Conservation (phyloP, 179 eudicot species). For the Gypsophila paniculata region DNA sequence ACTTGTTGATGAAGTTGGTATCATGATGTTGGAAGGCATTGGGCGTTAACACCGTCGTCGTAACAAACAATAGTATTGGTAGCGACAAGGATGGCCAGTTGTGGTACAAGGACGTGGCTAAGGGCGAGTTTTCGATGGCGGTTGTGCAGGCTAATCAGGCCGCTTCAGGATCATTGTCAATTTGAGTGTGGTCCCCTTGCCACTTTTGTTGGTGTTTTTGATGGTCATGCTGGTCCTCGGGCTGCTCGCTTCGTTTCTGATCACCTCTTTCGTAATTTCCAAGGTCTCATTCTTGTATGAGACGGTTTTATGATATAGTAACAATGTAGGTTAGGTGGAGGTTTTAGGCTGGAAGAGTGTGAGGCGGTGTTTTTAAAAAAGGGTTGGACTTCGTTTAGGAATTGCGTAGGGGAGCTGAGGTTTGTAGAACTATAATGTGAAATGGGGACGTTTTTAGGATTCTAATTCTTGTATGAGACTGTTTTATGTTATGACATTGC, state of each 20-base stretch:
- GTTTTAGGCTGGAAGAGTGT: too few relatives aligned
- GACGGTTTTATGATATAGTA: too few relatives aligned
- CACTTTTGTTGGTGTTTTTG: constrained; percentile 73
- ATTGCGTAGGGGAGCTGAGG: too few relatives aligned
- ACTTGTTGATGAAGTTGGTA: constrained; percentile 63
- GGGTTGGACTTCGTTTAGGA: too few relatives aligned
- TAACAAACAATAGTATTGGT: constrained; percentile 10
- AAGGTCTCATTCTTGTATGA: too few relatives aligned
- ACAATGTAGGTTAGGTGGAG: too few relatives aligned
- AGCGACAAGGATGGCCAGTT: constrained; percentile 41
- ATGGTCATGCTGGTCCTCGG: constrained; percentile 82
- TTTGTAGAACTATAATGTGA: too few relatives aligned
- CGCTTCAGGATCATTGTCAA: constrained; percentile 73
- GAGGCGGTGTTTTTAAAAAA: too few relatives aligned
- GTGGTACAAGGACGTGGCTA: constrained; percentile 47
- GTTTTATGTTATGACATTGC: too few relatives aligned
- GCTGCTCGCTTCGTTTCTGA: constrained; percentile 64
- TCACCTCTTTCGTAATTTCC: constrained; percentile 21
- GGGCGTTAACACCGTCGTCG: constrained; percentile 41
- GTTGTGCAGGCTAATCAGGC: constrained; percentile 72
- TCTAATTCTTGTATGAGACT: too few relatives aligned
- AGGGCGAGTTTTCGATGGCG: constrained; percentile 57
- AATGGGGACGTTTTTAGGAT: too few relatives aligned
- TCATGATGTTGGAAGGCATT: constrained; percentile 66
- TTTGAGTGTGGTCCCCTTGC: constrained; percentile 59